Base-by-base conservation (phyloP, 164 flowering plant species). In the Vitis rupestris region DNA sequence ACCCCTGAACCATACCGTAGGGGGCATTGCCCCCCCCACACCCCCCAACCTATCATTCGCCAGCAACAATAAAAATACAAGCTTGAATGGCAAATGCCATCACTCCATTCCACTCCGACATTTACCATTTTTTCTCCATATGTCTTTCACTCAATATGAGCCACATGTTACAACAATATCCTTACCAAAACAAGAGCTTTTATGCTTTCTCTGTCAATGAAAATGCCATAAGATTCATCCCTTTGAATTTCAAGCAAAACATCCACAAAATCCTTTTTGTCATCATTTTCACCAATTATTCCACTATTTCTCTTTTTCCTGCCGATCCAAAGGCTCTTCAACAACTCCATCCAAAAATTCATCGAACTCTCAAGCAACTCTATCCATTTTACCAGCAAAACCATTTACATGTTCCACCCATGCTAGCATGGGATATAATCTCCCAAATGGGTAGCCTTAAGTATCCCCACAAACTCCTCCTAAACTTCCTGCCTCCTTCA, bases 171-270 rank as follows among this genome's bases (percentile, higher is more conserved):
- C 27, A 69, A 37, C 10, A 9, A 52, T 58, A 17, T 12, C 10
- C 78, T 65, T 68, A 82, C 85, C 77, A 78, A 19, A 64, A 80
- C 62, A 0, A 82, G 31, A 50, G 76, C 82, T 64, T 82, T 82
- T 10, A 82, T 69, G 77, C 64, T 67, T 4, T 47, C 70, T 47
- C 59, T 73, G 2, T 37, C 70, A 15, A 75, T 44, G 11, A 70
- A 4, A 15, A 55, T 2, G 4, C 71, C 74, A 14, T 8, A 13
- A 9, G 10, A 10, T 15, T 47, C 47, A 1, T 62, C 31, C n/a
- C 50, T 71, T n/a, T 75, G 75, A 61, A 75, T 58, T 9, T n/a
- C 0, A 56, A 75, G 78, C 75, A 71, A 48, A 67, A 70, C 66
- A 23, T 71, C 78, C 54, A 65, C 64, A 13, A 71, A 71, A 15